Evolutionary conservation across 345 rosid genomes (phyloP).

Genomic region (Turritis glabra): DNA sequence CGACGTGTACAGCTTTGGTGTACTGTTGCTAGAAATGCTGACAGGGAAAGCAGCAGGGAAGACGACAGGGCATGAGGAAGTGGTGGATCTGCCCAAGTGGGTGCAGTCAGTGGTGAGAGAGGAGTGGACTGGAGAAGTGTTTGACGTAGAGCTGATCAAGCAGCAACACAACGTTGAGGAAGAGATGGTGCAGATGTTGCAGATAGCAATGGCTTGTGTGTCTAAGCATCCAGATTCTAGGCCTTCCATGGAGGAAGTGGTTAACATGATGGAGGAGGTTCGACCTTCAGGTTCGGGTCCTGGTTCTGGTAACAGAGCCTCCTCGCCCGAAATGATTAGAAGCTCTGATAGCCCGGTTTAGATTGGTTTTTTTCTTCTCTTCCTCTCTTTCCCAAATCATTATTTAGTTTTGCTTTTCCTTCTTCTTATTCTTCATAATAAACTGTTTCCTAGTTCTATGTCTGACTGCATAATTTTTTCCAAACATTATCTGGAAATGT

Average conservation of each 20-base stretch:
- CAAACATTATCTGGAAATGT: constrained; percentile 18
- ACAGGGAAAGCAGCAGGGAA: constrained; percentile 72
- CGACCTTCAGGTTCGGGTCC: constrained; percentile 44
- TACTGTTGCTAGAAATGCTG: constrained; percentile 77
- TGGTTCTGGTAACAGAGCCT: constrained; percentile 56
- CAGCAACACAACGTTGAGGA: constrained; percentile 64
- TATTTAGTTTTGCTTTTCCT: constrained; percentile 25
- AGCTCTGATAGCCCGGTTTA: constrained; percentile 43
- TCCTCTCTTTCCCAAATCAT: constrained; percentile 9
- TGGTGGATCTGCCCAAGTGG: constrained; percentile 83
- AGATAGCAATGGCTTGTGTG: constrained; percentile 88
- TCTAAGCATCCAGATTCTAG: constrained; percentile 65
- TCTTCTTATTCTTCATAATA: constrained; percentile 1
- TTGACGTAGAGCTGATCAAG: constrained; percentile 73
- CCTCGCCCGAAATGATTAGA: constrained; percentile 53
- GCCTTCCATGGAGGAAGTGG: constrained; percentile 75
- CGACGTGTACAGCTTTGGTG: constrained; percentile 86
- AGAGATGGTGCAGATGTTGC: constrained; percentile 95
- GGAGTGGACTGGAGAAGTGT: constrained; percentile 96
- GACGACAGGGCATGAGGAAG: constrained; percentile 58
- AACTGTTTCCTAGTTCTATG: constrained; percentile 17
- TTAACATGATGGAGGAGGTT: constrained; percentile 77
- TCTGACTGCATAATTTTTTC: constrained; percentile 26
- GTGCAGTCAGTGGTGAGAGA: constrained; percentile 87
- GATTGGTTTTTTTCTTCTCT: not conserved